Evolutionary conservation across 1,284 basidiomycete species (phyloP), one percentile per base, ranked within the genome.

Genomic region (Rhodotorula sp.): DNA sequence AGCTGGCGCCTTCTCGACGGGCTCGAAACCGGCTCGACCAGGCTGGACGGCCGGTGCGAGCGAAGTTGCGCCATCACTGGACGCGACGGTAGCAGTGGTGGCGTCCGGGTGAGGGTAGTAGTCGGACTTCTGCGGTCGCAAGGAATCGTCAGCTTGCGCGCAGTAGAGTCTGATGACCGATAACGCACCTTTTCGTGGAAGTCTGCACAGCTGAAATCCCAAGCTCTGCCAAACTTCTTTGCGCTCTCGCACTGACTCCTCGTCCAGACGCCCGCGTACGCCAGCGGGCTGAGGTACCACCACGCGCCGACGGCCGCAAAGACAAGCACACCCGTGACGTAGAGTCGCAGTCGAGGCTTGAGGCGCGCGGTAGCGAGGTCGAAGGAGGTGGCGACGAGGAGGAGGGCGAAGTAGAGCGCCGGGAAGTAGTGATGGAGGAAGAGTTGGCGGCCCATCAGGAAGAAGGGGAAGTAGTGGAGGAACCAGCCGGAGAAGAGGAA

Each of bases 371-470:
- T 97, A 48, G 87, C 80, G 53, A 93, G 85, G 80, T 99, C 96
- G 77, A 98, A 97, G 2, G 91, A 84, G 2, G 84, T 85, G 63
- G 89, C 90, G 39, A 86, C 84, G 34, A 94, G 83, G 15, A 99
- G 85, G 74, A 98, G 88, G 29, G 92, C 88, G 79, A 94, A 98
- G 81, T 96, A 99, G 22, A 99, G 84, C 0, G 95, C 92, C 0
- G 94, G 94, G 80, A 97, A 89, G 80, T 98, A 97, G 82, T 98
- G 94, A 79, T 98, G 94, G 36, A 98, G 81, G 86, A 98, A 98
- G 56, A 98, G 87, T 79, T 99, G 95, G 32, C 95, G 91, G 60
- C 86, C 83, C 95, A 98, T 98, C 74, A 96, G 83, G 86, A 88
- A 97, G 86, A 99, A 99, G 17, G 95, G 95, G 78, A 92, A 84